Percentiles rank a stretch among this genome's conserved stretches.
phyloP scores from a whole-genome alignment of 2,329 filamentous ascomycete species.

The Raffaelea ambrosiae region DNA sequence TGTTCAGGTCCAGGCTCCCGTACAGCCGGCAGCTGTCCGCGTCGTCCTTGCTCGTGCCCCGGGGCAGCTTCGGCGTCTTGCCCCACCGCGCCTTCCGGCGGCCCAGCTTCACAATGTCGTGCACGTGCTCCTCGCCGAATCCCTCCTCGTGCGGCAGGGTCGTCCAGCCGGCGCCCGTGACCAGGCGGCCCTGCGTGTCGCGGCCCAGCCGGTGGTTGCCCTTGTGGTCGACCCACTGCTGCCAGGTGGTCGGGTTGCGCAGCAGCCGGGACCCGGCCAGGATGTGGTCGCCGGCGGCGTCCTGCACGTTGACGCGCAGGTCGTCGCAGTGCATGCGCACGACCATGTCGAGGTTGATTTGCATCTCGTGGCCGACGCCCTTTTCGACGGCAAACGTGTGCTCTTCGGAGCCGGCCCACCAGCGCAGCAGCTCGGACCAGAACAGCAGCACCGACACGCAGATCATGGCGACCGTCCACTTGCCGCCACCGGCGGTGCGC shows the following conservation, averaged over 20 bases:
- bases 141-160: constrained; percentile 50
- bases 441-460: constrained; percentile 66
- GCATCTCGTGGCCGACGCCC: constrained; percentile 75
- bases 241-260: constrained; percentile 72
- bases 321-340: constrained; percentile 80
- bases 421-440: constrained; percentile 68
- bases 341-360: constrained; percentile 94
- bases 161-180: constrained; percentile 51
- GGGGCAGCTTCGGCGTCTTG: constrained; percentile 64
- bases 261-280: constrained; percentile 67
- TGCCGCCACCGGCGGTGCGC: constrained; percentile 75
- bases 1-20: constrained; percentile 85
- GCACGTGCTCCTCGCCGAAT: constrained; percentile 74
- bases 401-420: constrained; percentile 76
- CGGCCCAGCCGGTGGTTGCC: constrained; percentile 54
- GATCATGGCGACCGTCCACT: constrained; percentile 83
- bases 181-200: constrained; percentile 44
- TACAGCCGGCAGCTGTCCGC: constrained; percentile 80
- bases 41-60: constrained; percentile 33
- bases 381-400: constrained; percentile 94
- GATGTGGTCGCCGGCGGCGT: constrained; percentile 86
- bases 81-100: constrained; percentile 56
- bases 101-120: constrained; percentile 74
- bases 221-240: constrained; percentile 67
- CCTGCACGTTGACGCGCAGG: constrained; percentile 94